These are phyloP conservation scores for Multifurca ochricompacta DNA, from an alignment of 768 basidiomycete species.

Conservation along the genomic window DNA sequence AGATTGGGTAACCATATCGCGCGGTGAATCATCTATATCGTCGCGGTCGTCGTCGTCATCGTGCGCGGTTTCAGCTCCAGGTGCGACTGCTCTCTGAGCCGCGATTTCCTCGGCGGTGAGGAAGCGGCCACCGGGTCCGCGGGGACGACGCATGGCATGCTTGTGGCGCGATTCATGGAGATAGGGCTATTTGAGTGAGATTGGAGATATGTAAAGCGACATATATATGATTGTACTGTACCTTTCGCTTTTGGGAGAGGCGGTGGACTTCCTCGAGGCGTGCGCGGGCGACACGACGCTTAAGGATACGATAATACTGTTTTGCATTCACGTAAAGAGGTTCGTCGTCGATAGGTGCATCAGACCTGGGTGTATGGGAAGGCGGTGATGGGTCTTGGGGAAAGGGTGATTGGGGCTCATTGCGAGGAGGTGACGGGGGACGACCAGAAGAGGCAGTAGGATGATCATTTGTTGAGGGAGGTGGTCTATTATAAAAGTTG, in stretches of 20 bases:
- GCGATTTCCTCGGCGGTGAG: conserved; percentile 95
- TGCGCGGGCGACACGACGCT: conserved; percentile 84
- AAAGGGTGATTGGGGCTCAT: conserved; percentile 5
- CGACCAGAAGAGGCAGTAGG: conserved; percentile 20
- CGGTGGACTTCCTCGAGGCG: conserved; percentile 91
- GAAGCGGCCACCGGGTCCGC: conserved; percentile 96
- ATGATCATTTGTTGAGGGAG: conserved; percentile 26
- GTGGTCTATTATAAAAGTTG: conserved; percentile 22
- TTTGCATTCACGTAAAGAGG: conserved; percentile 99
- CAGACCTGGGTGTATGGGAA: conserved; percentile 31
- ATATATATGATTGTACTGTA: conserved; percentile 25
- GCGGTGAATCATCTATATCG: conserved; percentile 28
- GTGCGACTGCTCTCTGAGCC: conserved; percentile 51
- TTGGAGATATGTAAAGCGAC: not conserved
- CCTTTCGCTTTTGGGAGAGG: conserved; percentile 90
- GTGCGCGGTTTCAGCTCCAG: conserved; percentile 27
- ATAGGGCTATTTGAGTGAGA: conserved; percentile 61
- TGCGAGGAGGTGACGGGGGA: conserved; percentile 14
- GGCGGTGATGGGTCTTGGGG: conserved; percentile 14
- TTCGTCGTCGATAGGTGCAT: conserved; percentile 72
- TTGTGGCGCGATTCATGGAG: conserved; percentile 97
- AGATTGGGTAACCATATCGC: conserved; percentile 9
- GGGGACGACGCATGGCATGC: conserved; percentile 94
- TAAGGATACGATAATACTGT: conserved; percentile 97
- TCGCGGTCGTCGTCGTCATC: conserved; percentile 42